Conservation (phyloP, 495 filamentous ascomycete species). For the Lasiosphaeris hirsuta region DNA sequence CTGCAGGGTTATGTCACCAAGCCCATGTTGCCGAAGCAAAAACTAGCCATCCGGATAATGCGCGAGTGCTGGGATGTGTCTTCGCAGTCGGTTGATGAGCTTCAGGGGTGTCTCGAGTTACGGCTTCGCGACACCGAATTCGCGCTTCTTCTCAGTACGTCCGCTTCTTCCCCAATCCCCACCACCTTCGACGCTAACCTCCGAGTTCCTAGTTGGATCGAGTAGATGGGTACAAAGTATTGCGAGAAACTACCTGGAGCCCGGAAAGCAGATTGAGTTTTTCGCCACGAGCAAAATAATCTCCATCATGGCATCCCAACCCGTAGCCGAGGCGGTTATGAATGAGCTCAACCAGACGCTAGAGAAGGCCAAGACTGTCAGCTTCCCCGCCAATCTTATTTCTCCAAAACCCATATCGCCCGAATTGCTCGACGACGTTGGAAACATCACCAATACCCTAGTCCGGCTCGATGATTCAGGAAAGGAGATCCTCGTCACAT, state of each 20-base stretch:
- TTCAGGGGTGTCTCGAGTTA: conserved; percentile 33
- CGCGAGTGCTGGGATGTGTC: conserved; percentile 42
- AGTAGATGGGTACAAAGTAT: conserved; percentile 32
- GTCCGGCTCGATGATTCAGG: conserved; percentile 23
- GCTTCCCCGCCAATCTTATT: conserved; percentile 19
- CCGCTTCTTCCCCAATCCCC: not conserved
- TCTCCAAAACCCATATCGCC: conserved; percentile 18
- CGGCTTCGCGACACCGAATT: conserved; percentile 34
- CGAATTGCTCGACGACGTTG: conserved; percentile 36
- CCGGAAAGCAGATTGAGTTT: conserved; percentile 35
- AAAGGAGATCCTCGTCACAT: conserved; percentile 33
- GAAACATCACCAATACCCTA: conserved; percentile 41
- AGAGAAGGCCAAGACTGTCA: conserved; percentile 17
- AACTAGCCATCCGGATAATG: conserved; percentile 36
- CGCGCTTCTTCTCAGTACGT: conserved; percentile 34
- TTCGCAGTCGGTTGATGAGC: conserved; percentile 24
- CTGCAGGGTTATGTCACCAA: conserved; percentile 26
- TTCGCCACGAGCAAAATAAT: conserved; percentile 22
- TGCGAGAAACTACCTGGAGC: conserved; percentile 23
- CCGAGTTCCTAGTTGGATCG: conserved; percentile 28
- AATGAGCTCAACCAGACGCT: conserved; percentile 39
- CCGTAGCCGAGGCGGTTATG: conserved; percentile 28
- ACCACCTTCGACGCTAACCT: not conserved
- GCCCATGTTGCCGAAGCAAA: conserved; percentile 28
- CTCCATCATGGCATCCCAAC: conserved; percentile 35